Conservation (phyloP, 2,329 filamentous ascomycete species). For the Pseudocercospora cruenta region DNA sequence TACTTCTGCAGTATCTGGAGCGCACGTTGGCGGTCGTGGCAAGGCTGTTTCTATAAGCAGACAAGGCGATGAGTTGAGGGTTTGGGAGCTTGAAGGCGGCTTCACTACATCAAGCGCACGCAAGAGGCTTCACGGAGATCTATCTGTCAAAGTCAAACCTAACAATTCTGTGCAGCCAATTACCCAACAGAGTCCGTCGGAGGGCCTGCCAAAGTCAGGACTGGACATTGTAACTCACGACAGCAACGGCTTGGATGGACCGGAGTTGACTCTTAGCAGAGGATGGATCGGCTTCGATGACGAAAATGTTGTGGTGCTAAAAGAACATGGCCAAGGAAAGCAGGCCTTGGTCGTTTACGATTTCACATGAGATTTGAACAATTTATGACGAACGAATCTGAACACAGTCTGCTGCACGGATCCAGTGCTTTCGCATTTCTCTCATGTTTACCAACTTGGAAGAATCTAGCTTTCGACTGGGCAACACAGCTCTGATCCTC, state of each 20-base stretch:
- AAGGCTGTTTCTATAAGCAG: constrained; percentile 89
- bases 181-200: too few relatives aligned
- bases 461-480: too few relatives aligned
- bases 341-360: constrained; percentile 84
- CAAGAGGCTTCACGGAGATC: constrained; percentile 49
- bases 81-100: constrained; percentile 87
- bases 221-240: constrained; percentile 25
- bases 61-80: constrained; percentile 68
- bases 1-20: constrained; percentile 84
- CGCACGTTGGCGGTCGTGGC: constrained; percentile 79
- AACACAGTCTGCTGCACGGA: not conserved
- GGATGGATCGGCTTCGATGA: constrained; percentile 87
- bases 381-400: not conserved
- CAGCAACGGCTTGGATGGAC: constrained; percentile 17
- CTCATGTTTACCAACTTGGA: too few relatives aligned
- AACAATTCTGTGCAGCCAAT: constrained; percentile 8
- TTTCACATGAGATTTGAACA: constrained; percentile 63
- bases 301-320: constrained; percentile 84
- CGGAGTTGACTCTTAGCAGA: constrained; percentile 48
- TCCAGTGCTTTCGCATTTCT: not conserved
- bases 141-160: constrained; percentile 57
- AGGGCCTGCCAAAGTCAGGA: constrained; percentile 17
- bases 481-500: too few relatives aligned
- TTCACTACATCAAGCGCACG: constrained; percentile 52
- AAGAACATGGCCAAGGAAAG: constrained; percentile 68